Percentiles rank a stretch among this genome's conserved stretches.
Conservation (phyloP, 2,329 filamentous ascomycete species). For the Cordyceps cicadae region DNA sequence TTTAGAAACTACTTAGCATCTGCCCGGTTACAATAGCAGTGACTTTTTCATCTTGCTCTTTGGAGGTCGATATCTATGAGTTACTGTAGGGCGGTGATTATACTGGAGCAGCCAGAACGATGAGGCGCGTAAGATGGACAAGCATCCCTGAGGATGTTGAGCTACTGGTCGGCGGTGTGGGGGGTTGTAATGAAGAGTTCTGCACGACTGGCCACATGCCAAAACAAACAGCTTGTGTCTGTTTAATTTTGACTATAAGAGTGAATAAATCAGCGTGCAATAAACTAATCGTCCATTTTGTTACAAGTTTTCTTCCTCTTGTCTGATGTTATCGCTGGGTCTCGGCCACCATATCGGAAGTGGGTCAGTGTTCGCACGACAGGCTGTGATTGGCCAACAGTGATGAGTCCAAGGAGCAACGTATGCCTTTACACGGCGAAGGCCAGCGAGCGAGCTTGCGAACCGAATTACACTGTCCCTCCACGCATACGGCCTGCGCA, state of each 20-base stretch:
- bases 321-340: background rate
- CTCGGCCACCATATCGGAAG: background rate
- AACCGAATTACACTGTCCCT: conserved; percentile 16
- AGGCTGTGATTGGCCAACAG: background rate
- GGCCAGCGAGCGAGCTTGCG: conserved; percentile 6
- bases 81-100: no score
- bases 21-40: background rate
- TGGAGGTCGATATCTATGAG: no score
- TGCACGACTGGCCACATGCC: no score
- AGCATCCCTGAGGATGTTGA: background rate
- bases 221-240: no score
- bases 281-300: background rate
- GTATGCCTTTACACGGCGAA: conserved; percentile 25
- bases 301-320: background rate
- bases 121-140: no score
- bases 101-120: no score
- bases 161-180: background rate
- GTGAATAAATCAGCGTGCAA: background rate
- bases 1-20: background rate
- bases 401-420: conserved; percentile 24
- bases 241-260: no score
- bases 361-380: conserved; percentile 4
- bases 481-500: conserved; percentile 18
- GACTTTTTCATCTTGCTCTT: background rate
- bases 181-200: no score